Evolutionary conservation across 1,284 basidiomycete genomes (phyloP), one percentile per base, ranked within the genome.

Genomic region (Pseudozyma sp.): DNA sequence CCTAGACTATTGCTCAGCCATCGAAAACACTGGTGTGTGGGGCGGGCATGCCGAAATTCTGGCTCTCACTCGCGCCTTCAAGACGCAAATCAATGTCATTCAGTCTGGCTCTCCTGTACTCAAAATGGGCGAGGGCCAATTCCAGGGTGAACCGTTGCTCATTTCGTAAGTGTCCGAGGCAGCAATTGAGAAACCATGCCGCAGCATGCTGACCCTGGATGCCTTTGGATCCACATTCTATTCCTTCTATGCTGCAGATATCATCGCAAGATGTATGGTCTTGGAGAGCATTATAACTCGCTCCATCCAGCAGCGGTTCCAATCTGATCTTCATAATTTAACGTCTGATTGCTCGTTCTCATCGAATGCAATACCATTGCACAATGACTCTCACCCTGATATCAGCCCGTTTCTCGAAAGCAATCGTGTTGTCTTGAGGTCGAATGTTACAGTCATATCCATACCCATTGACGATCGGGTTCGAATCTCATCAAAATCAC

Each of bases 11-110:
- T 97, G 95, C 85, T 86, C 87, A 67, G 88, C 89, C 11, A 91
- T 99, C 19, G 90, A 91, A 52, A 89, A 91, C 80, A 96, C 94
- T 10, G 92, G 90, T 10, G 89, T 91, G 38, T 99, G 97, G 97
- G 97, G 97, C 50, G 97, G 97, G 42, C 94, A 99, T 86, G 95
- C 95, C 2, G 97, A 99, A 83, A 95, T 99, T 50, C 88, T 93
- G 77, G 97, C 97, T 0, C 87, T 99, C 11, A 92, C 92, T 78
- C 89, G 91, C 58, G 91, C 91, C n/a, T 97, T 90, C 85, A 88
- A 90, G 57, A 87, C 95, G 34, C 92, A 94, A 0, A 96, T 99
- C 60, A 92, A 97, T 85, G 92, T 99, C 59, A 88, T 98, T 18
- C 97, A 99, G 84, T 89, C 90, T 1, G 92, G 91, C 0, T 88